Conservation (phyloP, 2,329 filamentous ascomycete species). For the Apiospora hydei region DNA sequence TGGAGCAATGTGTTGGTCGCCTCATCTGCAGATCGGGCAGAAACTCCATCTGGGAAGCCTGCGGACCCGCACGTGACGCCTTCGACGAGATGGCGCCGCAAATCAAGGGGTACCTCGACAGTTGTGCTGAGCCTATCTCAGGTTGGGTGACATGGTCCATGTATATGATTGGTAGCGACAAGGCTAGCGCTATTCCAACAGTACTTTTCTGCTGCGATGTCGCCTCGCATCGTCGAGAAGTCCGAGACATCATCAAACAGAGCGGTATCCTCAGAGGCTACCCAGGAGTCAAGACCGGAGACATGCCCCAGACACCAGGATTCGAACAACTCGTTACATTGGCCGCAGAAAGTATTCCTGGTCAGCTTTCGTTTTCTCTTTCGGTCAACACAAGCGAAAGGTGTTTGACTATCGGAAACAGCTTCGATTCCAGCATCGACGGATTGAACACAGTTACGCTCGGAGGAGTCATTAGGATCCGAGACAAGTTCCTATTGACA, state of each 20-base stretch:
- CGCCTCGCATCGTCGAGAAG: neutral
- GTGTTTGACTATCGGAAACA: no score
- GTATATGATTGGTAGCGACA: constrained; percentile 18
- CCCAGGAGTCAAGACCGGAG: constrained; percentile 19
- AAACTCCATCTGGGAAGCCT: constrained; percentile 19
- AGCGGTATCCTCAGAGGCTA: constrained; percentile 13
- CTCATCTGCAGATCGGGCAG: constrained; percentile 16
- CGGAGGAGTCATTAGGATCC: neutral
- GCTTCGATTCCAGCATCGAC: no score
- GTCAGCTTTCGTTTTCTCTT: neutral
- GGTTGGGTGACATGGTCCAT: constrained; percentile 23
- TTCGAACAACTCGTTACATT: neutral
- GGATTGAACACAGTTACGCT: no score
- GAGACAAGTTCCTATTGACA: neutral
- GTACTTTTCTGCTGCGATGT: constrained; percentile 21
- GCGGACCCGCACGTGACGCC: constrained; percentile 4
- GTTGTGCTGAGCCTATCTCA: neutral
- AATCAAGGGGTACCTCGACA: constrained; percentile 13
- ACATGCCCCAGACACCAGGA: neutral
- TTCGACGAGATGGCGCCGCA: neutral
- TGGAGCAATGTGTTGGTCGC: neutral
- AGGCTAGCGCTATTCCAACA: neutral
- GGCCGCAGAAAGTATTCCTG: no score
- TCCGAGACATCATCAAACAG: constrained; percentile 15
- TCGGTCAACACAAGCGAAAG: neutral